Base-by-base conservation (phyloP, 352 stramenopile species). In the Phytopythium ostracodes region DNA sequence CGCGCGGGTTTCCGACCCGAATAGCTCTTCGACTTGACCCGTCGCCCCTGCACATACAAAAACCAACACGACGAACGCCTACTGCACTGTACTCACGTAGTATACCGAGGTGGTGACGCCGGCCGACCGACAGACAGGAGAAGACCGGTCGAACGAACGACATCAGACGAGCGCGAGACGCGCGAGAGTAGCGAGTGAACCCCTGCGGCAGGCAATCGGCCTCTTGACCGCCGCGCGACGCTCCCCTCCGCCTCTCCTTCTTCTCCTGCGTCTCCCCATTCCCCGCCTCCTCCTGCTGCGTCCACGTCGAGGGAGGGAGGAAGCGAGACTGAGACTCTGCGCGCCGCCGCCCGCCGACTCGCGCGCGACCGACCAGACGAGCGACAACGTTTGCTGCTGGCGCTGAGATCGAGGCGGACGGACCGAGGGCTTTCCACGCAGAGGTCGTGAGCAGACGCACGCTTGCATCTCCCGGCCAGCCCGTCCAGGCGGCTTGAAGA, bases 131-230 rank as follows among this genome's bases (percentile, higher is more conserved):
- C 55, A 51, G 58, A 56, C 44, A 64, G 58, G 58, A 64, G 58
- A 64, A 64, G 47, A 64, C 58, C n/a, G n/a, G n/a, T n/a, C 58
- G 40, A 49, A 18, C 57, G 60, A 7, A 68, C 33, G 49, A 59
- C 49, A 47, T 33, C 25, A 46, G 22, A 49, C 54, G 56, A 43
- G 24, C 46, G 46, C 22, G 46, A 52, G 46, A 27, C 22, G 46
- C 46, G 11, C 33, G 33, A 11, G 33, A 38, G 33, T 38, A 15
- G 42, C 20, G 20, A 2, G 42, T 11, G 46, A 20, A 15, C 15
- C 22, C 46, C 24, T 24, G n/a, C 14, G 11, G 6, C 1, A 4
- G n/a, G 43, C 43, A 27, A 52, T 33, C 22, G 46, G 46, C 22
- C 46, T 52, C 46, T 52, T 24, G 46, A 10, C 46, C 46, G 46